phyloP scores from a whole-genome alignment of 768 basidiomycete genomes.

The Kwoniella sp. region DNA sequence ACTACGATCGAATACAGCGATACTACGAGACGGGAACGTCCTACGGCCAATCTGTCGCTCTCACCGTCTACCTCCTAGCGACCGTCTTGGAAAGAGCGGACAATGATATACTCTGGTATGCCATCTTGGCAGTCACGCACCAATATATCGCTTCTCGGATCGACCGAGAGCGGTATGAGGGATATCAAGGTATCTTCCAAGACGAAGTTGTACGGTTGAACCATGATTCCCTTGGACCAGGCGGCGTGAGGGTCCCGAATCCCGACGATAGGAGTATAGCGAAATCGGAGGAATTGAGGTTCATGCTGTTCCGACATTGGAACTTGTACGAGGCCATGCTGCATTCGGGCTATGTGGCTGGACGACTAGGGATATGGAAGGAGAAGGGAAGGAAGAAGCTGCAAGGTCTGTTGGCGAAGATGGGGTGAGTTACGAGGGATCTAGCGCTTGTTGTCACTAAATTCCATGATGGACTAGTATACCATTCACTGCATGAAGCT shows the following conservation, averaged over 20 bases:
- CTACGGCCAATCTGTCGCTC: slow-evolving; percentile 85
- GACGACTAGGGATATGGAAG: slow-evolving; percentile 94
- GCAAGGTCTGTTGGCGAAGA: slow-evolving; percentile 91
- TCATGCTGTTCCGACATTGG: slow-evolving; percentile 96
- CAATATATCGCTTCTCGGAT: slow-evolving; percentile 89
- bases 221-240: slow-evolving; percentile 55
- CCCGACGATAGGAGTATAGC: slow-evolving; percentile 85
- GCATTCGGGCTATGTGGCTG: slow-evolving; percentile 93
- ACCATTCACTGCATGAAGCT: too few relatives aligned
- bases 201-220: slow-evolving; percentile 95
- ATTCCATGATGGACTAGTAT: background rate
- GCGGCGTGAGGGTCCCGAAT: slow-evolving; percentile 37
- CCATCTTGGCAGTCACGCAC: slow-evolving; percentile 87
- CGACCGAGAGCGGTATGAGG: slow-evolving; percentile 81
- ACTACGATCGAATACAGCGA: slow-evolving; percentile 70
- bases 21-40: slow-evolving; percentile 84
- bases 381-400: slow-evolving; percentile 86
- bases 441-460: background rate
- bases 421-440: slow-evolving; percentile 70
- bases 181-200: slow-evolving; percentile 73
- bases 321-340: slow-evolving; percentile 97
- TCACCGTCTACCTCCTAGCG: slow-evolving; percentile 84
- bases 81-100: slow-evolving; percentile 88
- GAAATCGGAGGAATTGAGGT: slow-evolving; percentile 83
- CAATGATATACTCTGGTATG: slow-evolving; percentile 91